Percentiles rank a stretch among this genome's conserved stretches.
These are phyloP conservation scores for Penicillium crystallinum DNA, from an alignment of 495 filamentous ascomycete genomes.

Conservation along the genomic window DNA sequence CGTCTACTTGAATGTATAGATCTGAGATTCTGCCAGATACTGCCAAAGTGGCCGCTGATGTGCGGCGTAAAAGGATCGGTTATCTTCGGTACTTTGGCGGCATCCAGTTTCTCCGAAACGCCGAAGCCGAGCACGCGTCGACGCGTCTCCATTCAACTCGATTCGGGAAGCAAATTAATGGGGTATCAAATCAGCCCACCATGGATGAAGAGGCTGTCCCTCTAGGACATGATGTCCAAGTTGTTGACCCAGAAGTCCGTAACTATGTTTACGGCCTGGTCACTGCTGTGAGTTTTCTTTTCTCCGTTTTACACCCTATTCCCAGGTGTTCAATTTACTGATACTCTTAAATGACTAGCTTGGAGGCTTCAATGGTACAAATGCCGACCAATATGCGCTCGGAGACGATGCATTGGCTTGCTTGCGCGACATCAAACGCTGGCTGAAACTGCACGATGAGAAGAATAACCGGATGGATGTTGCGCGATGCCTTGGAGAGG, in stretches of 20 bases:
- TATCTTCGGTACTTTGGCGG: conserved; percentile 37
- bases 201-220: conserved; percentile 41
- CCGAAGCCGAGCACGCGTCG: conserved; percentile 24
- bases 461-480: conserved; percentile 94
- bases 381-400: conserved; percentile 77
- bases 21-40: conserved; percentile 3
- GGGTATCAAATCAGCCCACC: conserved; percentile 12
- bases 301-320: not conserved
- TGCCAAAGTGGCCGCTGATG: not conserved
- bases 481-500: conserved; percentile 84
- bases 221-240: conserved; percentile 38
- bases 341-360: conserved; percentile 49
- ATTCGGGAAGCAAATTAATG: conserved; percentile 11
- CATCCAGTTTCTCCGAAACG: conserved; percentile 23
- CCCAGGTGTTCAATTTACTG: conserved; percentile 17
- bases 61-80: conserved; percentile 23
- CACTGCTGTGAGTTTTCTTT: conserved; percentile 64
- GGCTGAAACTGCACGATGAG: conserved; percentile 92
- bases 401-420: conserved; percentile 92
- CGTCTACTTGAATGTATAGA: not conserved
- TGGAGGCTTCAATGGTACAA: conserved; percentile 76
- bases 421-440: conserved; percentile 86
- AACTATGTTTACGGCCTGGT: conserved; percentile 88
- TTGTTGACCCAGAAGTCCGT: conserved; percentile 82
- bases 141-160: conserved; percentile 34